Conservation (phyloP, 2,329 filamentous ascomycete species). For the Pezicula neosporulosa region DNA sequence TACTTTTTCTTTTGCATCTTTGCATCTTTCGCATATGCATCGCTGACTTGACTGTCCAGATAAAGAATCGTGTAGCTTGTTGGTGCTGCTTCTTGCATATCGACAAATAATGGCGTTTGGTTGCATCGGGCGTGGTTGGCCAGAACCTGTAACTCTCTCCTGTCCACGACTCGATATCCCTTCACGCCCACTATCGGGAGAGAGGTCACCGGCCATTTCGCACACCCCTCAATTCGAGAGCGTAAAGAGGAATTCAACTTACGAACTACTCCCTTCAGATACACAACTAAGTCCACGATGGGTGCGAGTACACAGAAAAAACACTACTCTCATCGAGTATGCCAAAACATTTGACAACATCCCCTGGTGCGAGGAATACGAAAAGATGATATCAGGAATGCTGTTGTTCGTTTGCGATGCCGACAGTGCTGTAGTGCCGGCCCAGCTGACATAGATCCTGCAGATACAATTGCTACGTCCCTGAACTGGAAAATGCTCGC, state of each 20-base stretch:
- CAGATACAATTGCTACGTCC: not conserved
- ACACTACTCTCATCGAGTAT: constrained; percentile 2
- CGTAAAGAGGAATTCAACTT: not conserved
- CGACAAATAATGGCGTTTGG: no score
- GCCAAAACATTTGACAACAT: constrained; percentile 46
- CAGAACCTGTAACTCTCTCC: no score
- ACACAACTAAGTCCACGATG: not conserved
- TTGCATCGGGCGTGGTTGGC: no score
- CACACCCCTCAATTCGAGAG: not conserved
- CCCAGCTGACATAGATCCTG: not conserved
- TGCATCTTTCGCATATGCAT: no score
- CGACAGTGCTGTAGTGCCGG: not conserved
- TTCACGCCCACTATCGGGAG: no score
- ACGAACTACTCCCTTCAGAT: not conserved
- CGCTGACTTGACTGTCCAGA: no score
- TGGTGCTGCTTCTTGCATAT: no score
- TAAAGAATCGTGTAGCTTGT: no score
- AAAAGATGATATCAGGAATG: constrained; percentile 58
- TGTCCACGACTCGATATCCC: no score
- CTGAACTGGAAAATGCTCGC: not conserved
- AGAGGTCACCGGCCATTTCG: no score
- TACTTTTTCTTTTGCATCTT: no score
- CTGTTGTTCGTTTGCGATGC: not conserved
- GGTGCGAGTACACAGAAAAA: not conserved
- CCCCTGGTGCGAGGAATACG: constrained; percentile 57